Evolutionary conservation across 192 early-diverging fungal genomes (phyloP), one percentile per base, ranked within the genome.

Genomic region (Entomortierella lignicola): DNA sequence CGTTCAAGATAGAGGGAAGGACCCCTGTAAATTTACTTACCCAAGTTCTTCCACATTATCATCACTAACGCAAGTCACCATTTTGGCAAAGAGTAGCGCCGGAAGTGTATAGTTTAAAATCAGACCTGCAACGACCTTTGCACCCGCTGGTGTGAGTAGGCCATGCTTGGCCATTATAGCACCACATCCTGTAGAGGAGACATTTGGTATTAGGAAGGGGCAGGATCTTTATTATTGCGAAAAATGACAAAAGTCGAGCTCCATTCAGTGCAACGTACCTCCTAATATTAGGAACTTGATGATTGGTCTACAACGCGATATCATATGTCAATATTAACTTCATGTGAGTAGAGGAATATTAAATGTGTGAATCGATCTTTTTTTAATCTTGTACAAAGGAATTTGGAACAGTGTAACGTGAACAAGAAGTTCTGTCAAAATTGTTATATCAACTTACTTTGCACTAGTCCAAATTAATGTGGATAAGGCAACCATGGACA

Each of bases 131-230:
- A 77, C 61, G 10, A 69, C 74, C 48, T 77, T 77, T 60, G 66
- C 53, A 0, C 66, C 74, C 26, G 74, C 74, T 10, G 74, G 74
- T 20, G 66, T 56, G 27, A 77, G 60, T 54, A 77, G 61, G 55
- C 74, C 74, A 64, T 64, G 74, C 30, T 37, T 77, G 8, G 74
- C 74, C 74, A 77, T 77, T 32, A 77, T 10, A 20, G 74, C 74
- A 32, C 74, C 74, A 26, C 74, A 77, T 77, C 74, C 72, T 74
- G 44, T 12, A 47, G 17, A 41, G 27, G 30, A 26, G 13, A 11
- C 21, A 18, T 7, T 27, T 25, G 62, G 23, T n/a, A 37, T 20
- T 10, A 39, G 30, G 32, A 13, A 44, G 42, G 55, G 20, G 25
- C 56, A 41, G 37, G 7, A 59, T 34, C 37, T 32, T 58, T n/a